Percentiles rank a stretch among this genome's conserved stretches.
Conservation (phyloP, 2,329 filamentous ascomycete species). For the Chaetomium olivaceum region DNA sequence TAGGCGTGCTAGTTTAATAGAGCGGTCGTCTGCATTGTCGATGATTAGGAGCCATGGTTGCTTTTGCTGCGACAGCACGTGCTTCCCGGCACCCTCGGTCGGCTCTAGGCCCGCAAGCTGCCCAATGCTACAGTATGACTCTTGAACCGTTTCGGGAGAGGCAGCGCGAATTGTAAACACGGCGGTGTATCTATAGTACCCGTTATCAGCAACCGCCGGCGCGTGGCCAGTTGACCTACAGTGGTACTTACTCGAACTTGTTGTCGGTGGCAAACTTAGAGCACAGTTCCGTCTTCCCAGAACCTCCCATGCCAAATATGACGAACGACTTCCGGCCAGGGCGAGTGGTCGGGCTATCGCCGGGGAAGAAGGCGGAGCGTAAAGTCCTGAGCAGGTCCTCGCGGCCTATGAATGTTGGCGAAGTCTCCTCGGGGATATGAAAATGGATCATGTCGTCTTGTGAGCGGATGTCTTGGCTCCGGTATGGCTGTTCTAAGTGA, state of each 20-base stretch:
- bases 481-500: slow-evolving; percentile 1
- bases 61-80: slow-evolving; percentile 18
- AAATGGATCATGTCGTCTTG: neutral
- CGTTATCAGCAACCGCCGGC: too few relatives aligned
- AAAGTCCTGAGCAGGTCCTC: too few relatives aligned
- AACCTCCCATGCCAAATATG: too few relatives aligned
- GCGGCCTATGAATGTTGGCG: neutral
- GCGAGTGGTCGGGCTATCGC: neutral
- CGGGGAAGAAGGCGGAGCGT: slow-evolving; percentile 3
- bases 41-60: slow-evolving; percentile 26
- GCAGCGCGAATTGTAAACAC: slow-evolving; percentile 24
- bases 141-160: slow-evolving; percentile 18
- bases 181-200: slow-evolving; percentile 17
- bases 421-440: slow-evolving; percentile 1
- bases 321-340: too few relatives aligned
- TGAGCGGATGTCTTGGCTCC: slow-evolving; percentile 7
- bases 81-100: slow-evolving; percentile 19
- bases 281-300: too few relatives aligned
- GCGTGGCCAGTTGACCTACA: too few relatives aligned
- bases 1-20: slow-evolving; percentile 1
- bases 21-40: slow-evolving; percentile 21
- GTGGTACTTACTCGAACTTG: too few relatives aligned
- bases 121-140: slow-evolving; percentile 21
- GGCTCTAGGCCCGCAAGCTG: slow-evolving; percentile 12
- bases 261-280: too few relatives aligned